Base-by-base conservation (phyloP, 2,329 filamentous ascomycete species). In the Monosporascus sp. region DNA sequence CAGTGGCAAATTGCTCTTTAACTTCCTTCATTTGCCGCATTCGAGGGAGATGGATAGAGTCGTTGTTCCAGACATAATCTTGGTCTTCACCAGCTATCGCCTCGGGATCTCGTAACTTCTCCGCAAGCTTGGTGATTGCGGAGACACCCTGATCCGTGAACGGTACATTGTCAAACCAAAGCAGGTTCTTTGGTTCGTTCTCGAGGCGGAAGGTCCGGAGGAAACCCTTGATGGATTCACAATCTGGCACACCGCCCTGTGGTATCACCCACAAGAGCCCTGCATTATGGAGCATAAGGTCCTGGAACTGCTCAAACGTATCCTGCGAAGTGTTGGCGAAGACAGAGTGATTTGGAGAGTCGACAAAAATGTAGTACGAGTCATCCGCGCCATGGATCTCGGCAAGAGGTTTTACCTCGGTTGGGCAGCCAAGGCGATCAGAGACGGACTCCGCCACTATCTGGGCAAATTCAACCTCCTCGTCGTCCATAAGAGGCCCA, bases 61-160 rank as follows among this genome's bases (percentile, higher is more conserved):
- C 52, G n/a, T 57, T 26, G 6, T 55, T 47, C 58, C 56, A 60
- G 26, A 56, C 37, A 51, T 52, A 60, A 26, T 60, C 58, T 24
- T 52, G 54, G 34, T 60, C 58, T 31, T 51, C 19, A 31, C 31
- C 31, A 24, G 45, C 40, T 14, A 49, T 49, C 45, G 48, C 34
- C 38, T 59, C 57, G 3, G 53, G 56, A 50, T 59, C 56, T 40
- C 24, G 51, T 31, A 59, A 24, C 17, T 27, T 45, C 20, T 49
- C 43, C 17, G 56, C 14, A n/a, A 57, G 48, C 34, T 52, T 44
- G 9, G 52, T 48, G 20, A 60, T 55, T 0, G 54, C 57, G 3
- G 52, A 53, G 17, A 45, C 24, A 4, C 53, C 57, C n/a, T 53
- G 14, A 4, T 27, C 11, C 20, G 34, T 51, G 16, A 14, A 34